Base-by-base conservation (phyloP, 331 rosid species). In the Quercus phellos region DNA sequence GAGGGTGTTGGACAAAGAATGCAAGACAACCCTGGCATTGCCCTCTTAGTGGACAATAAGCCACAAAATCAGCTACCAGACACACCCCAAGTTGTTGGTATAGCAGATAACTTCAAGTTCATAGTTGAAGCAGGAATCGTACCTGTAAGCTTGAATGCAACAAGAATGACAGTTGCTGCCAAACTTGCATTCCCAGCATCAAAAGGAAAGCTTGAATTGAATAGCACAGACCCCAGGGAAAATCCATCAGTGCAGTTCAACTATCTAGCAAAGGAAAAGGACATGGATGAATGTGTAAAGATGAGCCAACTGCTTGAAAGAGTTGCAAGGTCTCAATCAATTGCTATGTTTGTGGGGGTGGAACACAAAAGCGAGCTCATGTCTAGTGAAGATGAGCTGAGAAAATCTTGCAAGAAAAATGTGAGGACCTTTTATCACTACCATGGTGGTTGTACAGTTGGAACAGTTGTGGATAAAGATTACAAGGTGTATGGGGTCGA, bases 221-320 rank as follows among this genome's bases (percentile, higher is more conserved):
- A 68, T 21, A 82, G 75, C 86, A 89, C 81, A 16, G 96, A 89
- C 73, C 96, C 97, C 5, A 86, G 90, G 59, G 34, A 78, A 68
- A 92, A 90, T 82, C 97, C 97, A 38, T 73, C 82, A 1, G 96
- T 90, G 72, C 87, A 68, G 58, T 90, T 90, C 91, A 92, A 92
- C 82, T 90, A 90, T 56, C 87, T 92, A 24, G 85, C 88, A 22
- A 82, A 75, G n/a, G 84, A 83, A 30, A 72, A 80, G 19, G 96
- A 92, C 24, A 34, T 73, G 82, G 82, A 83, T 51, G 86, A 79
- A 76, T 92, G 96, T 38, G 76, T 84, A n/a, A 89, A 86, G 78
- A 53, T 90, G 89, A 82, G 77, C 4, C 75, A 86, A 84, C 72
- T 92, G 79, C 96, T 92, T 4, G 55, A 87, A 0, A 32, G 58